Conservation (phyloP, 2,329 filamentous ascomycete genomes). For the Cyphellophora europaea region DNA sequence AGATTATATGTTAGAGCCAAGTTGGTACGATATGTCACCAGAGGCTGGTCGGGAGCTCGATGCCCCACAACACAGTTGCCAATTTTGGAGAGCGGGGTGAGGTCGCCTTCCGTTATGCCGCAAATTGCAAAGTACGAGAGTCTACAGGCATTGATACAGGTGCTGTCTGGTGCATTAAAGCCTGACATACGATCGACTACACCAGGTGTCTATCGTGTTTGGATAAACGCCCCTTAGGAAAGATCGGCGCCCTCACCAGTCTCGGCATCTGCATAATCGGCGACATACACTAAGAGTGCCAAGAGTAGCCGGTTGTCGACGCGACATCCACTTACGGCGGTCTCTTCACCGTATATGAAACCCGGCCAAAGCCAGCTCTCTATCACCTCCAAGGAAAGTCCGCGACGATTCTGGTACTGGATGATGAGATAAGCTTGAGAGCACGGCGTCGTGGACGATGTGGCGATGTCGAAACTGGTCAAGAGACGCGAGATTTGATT, state of each 20-base stretch:
- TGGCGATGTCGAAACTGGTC: not conserved
- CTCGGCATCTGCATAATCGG: not conserved
- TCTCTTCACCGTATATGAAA: not conserved
- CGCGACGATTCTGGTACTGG: not conserved
- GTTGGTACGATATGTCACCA: not conserved
- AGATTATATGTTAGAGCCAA: not conserved
- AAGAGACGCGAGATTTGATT: not conserved
- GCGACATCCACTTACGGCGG: not conserved
- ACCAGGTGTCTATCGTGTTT: no score
- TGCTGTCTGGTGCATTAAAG: no score
- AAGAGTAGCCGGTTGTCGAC: slow-evolving; percentile 1
- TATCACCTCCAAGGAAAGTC: not conserved
- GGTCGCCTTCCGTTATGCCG: no score
- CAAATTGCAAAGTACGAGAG: no score
- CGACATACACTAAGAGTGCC: not conserved
- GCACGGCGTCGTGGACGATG: not conserved
- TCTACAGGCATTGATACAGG: no score
- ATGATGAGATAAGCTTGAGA: slow-evolving; percentile 1
- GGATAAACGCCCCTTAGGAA: no score
- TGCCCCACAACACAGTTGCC: no score
- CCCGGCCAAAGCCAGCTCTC: not conserved
- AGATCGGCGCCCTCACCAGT: no score
- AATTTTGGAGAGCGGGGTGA: no score
- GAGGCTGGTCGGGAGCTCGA: no score
- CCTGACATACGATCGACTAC: no score